Percentiles rank a stretch among this genome's conserved stretches.
Conservation (phyloP, 495 filamentous ascomycete genomes). For the Neurospora sp. region DNA sequence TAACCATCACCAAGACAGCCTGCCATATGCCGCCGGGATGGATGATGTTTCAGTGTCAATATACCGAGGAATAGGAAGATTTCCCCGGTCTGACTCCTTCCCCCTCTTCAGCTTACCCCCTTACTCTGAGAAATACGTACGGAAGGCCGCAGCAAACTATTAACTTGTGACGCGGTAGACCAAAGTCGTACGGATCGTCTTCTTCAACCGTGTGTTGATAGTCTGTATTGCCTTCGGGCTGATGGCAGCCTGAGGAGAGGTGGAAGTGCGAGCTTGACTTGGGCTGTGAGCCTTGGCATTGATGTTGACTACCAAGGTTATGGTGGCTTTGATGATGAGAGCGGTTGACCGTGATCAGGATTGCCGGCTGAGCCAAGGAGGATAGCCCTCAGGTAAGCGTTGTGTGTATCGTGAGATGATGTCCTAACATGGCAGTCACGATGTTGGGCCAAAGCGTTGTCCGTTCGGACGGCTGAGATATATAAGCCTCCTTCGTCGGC, state of each 20-base stretch:
- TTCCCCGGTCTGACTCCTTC: neutral
- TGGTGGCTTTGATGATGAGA: neutral
- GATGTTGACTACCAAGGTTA: neutral
- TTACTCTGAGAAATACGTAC: neutral
- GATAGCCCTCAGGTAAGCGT: neutral
- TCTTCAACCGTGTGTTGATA: neutral
- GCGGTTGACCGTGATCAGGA: neutral
- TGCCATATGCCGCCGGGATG: neutral
- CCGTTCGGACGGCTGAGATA: neutral
- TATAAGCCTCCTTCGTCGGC: neutral
- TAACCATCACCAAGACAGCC: neutral
- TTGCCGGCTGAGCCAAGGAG: neutral
- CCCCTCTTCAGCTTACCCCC: neutral
- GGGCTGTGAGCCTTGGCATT: neutral
- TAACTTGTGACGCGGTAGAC: neutral
- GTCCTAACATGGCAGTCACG: neutral
- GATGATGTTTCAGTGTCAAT: neutral
- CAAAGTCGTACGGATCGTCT: neutral
- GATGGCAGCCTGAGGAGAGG: neutral
- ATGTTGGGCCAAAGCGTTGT: neutral
- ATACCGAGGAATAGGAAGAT: neutral
- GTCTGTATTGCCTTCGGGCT: neutral
- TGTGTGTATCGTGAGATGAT: neutral
- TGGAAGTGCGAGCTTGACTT: neutral
- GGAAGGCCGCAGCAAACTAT: neutral